Evolutionary conservation across 192 early-diverging fungal species (phyloP).

Genomic region (Podila minutissima): DNA sequence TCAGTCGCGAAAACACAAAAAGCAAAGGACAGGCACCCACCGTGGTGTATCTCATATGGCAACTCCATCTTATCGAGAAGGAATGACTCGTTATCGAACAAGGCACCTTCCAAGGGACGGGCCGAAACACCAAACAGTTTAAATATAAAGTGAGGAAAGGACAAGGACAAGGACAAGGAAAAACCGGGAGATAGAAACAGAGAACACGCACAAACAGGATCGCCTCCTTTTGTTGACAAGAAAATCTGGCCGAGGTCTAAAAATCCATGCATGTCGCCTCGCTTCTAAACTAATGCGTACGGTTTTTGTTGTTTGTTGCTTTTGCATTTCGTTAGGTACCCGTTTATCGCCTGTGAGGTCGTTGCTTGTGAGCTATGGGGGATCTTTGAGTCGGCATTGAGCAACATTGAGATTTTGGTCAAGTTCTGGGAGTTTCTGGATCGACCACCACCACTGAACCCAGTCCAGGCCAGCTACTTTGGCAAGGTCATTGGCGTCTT

Average conservation of each 20-base stretch:
- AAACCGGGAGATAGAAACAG: not conserved
- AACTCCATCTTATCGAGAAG: too few relatives aligned
- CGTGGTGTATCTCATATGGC: too few relatives aligned
- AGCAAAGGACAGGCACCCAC: too few relatives aligned
- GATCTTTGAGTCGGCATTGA: constrained; percentile 80
- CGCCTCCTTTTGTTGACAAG: too few relatives aligned
- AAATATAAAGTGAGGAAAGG: too few relatives aligned
- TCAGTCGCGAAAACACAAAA: too few relatives aligned
- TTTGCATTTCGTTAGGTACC: constrained; percentile 66
- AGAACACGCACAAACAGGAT: not conserved
- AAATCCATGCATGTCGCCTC: not conserved
- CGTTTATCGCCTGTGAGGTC: constrained; percentile 84
- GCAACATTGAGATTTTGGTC: constrained; percentile 77
- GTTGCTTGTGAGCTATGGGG: constrained; percentile 80
- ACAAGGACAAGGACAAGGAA: too few relatives aligned
- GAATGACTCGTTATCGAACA: too few relatives aligned
- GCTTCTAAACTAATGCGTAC: not conserved
- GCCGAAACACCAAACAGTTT: too few relatives aligned
- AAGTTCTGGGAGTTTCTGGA: constrained; percentile 90
- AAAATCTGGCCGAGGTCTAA: too few relatives aligned
- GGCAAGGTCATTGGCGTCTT: constrained; percentile 90
- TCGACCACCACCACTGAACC: constrained; percentile 75
- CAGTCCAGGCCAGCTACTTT: constrained; percentile 90
- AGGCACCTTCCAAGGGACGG: too few relatives aligned
- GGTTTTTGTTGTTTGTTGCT: not conserved